Percentiles rank a stretch among this genome's conserved stretches.
Evolutionary conservation across 2,329 filamentous ascomycete genomes (phyloP).

Genomic region (Sarocladiaceae sp.): DNA sequence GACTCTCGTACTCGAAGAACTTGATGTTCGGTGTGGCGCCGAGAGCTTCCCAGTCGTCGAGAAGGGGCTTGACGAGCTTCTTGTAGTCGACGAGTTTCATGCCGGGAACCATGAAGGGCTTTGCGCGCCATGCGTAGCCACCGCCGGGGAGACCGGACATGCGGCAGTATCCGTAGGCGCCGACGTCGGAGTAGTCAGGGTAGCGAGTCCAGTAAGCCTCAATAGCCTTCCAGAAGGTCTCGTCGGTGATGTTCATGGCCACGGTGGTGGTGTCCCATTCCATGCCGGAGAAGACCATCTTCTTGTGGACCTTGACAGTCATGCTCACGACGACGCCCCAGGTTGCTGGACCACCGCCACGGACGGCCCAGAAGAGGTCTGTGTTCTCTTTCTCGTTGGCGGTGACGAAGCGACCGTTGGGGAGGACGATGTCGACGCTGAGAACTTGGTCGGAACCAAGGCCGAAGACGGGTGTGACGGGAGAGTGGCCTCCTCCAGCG

Average conservation of each 20-base stretch:
- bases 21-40: constrained; percentile 25
- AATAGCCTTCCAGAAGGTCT: constrained; percentile 27
- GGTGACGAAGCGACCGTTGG: constrained; percentile 36
- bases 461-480: constrained; percentile 38
- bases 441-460: constrained; percentile 45
- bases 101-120: constrained; percentile 31
- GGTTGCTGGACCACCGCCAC: constrained; percentile 39
- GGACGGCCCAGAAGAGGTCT: constrained; percentile 47
- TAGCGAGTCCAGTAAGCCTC: constrained; percentile 26
- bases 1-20: constrained; percentile 29
- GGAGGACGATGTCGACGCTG: constrained; percentile 42
- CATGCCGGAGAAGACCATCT: constrained; percentile 27
- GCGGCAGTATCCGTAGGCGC: constrained; percentile 24
- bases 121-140: constrained; percentile 23
- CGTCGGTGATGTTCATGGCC: constrained; percentile 22
- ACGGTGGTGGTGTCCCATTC: constrained; percentile 30
- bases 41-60: constrained; percentile 22
- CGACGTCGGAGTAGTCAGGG: constrained; percentile 22
- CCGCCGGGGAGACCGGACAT: constrained; percentile 15
- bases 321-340: constrained; percentile 38
- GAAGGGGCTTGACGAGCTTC: constrained; percentile 24
- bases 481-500: constrained; percentile 44
- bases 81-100: constrained; percentile 28
- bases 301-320: constrained; percentile 27
- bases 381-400: constrained; percentile 34